Conservation (phyloP, 495 filamentous ascomycete species). For the Geopyxis carbonaria region DNA sequence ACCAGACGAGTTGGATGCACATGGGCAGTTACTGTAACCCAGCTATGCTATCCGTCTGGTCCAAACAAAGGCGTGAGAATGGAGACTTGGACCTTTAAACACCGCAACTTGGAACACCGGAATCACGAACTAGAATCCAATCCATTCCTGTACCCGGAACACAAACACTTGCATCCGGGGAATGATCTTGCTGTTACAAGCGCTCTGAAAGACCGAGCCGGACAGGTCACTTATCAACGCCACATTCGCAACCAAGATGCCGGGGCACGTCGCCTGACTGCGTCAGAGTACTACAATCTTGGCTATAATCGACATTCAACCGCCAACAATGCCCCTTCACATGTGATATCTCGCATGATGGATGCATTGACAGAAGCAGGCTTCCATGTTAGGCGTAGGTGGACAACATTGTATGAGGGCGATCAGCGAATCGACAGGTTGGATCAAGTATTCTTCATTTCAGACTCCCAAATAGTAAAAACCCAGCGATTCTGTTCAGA, state of each 20-base stretch:
- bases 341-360: neutral
- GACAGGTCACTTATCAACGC: neutral
- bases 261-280: neutral
- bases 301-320: neutral
- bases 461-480: neutral
- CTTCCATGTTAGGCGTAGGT: neutral
- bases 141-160: neutral
- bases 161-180: neutral
- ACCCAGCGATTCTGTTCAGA: neutral
- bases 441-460: conserved; percentile 1
- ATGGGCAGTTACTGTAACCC: neutral
- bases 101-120: neutral
- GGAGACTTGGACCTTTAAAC: neutral
- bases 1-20: neutral
- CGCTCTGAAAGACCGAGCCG: neutral
- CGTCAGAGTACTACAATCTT: conserved; percentile 1
- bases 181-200: neutral
- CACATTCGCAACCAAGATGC: neutral
- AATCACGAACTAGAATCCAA: neutral
- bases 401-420: neutral
- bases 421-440: neutral
- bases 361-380: neutral
- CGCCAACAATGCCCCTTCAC: neutral
- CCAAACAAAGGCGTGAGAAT: neutral
- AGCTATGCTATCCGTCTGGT: neutral